These are phyloP conservation scores for Pseudevernia furfuracea DNA, from an alignment of 495 filamentous ascomycete genomes.

Conservation along the genomic window DNA sequence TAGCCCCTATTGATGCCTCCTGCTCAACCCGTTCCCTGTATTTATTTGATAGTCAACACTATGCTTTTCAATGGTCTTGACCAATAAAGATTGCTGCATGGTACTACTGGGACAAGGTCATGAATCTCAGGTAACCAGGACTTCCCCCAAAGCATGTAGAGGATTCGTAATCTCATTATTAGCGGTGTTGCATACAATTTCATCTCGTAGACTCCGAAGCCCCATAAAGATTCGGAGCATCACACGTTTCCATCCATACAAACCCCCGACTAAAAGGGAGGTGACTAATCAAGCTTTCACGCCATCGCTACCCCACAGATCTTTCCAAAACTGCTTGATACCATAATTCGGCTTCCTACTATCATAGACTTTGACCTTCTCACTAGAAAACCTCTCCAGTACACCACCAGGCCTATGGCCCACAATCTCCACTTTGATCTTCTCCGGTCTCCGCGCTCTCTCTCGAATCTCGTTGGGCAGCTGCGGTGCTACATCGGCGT, in stretches of 20 bases:
- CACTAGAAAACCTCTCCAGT: constrained; percentile 45
- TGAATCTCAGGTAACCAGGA: not conserved
- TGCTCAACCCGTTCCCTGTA: not conserved
- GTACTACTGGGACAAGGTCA: no score
- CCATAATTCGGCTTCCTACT: constrained; percentile 69
- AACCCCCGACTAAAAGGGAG: not conserved
- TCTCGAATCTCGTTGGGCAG: constrained; percentile 64
- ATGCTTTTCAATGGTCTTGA: not conserved
- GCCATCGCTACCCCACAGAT: constrained; percentile 51
- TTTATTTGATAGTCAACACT: not conserved
- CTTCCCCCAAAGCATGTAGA: not conserved
- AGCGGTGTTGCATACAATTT: not conserved
- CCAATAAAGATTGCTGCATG: no score
- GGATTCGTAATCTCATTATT: not conserved
- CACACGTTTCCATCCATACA: not conserved
- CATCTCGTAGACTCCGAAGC: not conserved
- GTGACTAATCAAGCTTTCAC: not conserved
- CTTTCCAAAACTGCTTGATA: constrained; percentile 78
- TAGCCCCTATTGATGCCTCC: not conserved
- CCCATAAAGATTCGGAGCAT: not conserved
- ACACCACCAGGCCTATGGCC: constrained; percentile 38
- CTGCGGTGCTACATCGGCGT: constrained; percentile 72
- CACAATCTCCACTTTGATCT: constrained; percentile 31
- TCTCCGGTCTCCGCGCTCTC: constrained; percentile 50
- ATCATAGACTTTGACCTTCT: constrained; percentile 58